These are phyloP conservation scores for Phytophthora nicotianae DNA, from an alignment of 352 stramenopile species.

Conservation along the genomic window DNA sequence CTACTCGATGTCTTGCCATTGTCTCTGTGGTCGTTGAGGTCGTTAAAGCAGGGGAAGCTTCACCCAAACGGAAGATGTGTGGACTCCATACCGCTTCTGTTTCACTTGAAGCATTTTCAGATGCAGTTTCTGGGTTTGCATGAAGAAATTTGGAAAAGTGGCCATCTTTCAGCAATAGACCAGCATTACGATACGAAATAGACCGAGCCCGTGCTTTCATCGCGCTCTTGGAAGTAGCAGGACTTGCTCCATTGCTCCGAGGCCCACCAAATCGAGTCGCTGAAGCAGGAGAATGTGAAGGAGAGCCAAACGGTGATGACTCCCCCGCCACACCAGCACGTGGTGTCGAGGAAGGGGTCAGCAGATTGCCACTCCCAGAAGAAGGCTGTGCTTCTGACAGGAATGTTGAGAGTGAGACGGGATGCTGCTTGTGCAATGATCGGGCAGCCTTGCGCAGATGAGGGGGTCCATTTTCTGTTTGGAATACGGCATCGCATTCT, in stretches of 20 bases:
- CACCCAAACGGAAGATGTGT: slow-evolving; percentile 33
- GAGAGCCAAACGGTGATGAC: slow-evolving; percentile 22
- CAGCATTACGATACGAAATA: slow-evolving; percentile 56
- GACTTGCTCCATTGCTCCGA: slow-evolving; percentile 12
- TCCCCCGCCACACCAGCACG: slow-evolving; percentile 8
- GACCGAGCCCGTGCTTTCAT: slow-evolving; percentile 44
- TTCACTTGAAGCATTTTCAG: slow-evolving; percentile 16
- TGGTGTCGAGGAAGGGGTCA: slow-evolving; percentile 15
- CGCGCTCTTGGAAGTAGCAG: slow-evolving; percentile 17
- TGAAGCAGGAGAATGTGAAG: slow-evolving; percentile 27
- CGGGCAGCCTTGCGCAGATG: slow-evolving; percentile 37
- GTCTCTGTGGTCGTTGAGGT: neutral
- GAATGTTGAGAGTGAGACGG: slow-evolving; percentile 47
- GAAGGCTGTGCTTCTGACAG: slow-evolving; percentile 28
- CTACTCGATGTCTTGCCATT: slow-evolving; percentile 26
- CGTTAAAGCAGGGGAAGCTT: neutral
- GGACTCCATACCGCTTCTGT: slow-evolving; percentile 53
- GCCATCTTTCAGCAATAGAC: slow-evolving; percentile 53
- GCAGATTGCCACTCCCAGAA: slow-evolving; percentile 7
- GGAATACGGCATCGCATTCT: slow-evolving; percentile 53
- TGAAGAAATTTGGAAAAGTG: slow-evolving; percentile 47
- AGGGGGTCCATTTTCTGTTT: slow-evolving; percentile 23
- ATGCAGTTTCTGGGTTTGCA: slow-evolving; percentile 10
- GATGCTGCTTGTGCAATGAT: slow-evolving; percentile 59
- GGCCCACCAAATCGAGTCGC: slow-evolving; percentile 10